Evolutionary conservation across 768 basidiomycete species (phyloP), one percentile per base, ranked within the genome.

Genomic region (Gloeopeniophorella convolvens): DNA sequence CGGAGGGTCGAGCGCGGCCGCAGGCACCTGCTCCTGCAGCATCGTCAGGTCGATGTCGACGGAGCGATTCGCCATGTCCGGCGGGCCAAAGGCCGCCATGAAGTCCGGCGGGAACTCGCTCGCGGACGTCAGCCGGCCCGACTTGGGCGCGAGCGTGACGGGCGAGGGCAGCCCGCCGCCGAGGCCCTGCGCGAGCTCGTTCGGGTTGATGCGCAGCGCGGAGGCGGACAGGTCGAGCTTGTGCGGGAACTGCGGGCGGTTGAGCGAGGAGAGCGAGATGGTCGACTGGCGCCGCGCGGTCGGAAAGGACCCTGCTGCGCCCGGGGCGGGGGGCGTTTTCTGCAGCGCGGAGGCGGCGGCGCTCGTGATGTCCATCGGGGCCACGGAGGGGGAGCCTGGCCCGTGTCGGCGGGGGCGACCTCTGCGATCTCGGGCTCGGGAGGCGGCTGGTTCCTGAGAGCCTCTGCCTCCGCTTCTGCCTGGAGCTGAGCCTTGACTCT

Each of bases 211-310:
- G 39, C 80, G 79, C 48, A 89, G 71, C 10, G 80, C 70, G 11
- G 80, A 67, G 1, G 83, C 72, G n/a, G 88, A 86, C 5, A 91
- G 72, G 60, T 91, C 89, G n/a, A 90, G 78, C 59, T 89, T 89
- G 45, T 77, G 77, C 16, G 84, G 84, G 49, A 84, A 73, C 4
- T 75, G 67, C 1, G 82, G 84, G 21, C 88, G 77, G 36, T 86
- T 83, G 10, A 91, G 76, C 5, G 87, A 86, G 10, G 86, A 89
- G 31, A 90, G 73, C 3, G 87, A 89, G 33, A 91, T 85, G 11
- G 83, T 78, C 7, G 88, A 90, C 37, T 77, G 81, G 5, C 89
- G 79, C 35, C 85, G 78, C 30, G 70, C 69, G 37, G 70, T 26
- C n/a, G 23, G 34, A 20, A 39, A 55, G 42, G 65, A 21, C 56